Conservation (phyloP, 2,329 filamentous ascomycete species). For the Tetracladium maxilliforme region DNA sequence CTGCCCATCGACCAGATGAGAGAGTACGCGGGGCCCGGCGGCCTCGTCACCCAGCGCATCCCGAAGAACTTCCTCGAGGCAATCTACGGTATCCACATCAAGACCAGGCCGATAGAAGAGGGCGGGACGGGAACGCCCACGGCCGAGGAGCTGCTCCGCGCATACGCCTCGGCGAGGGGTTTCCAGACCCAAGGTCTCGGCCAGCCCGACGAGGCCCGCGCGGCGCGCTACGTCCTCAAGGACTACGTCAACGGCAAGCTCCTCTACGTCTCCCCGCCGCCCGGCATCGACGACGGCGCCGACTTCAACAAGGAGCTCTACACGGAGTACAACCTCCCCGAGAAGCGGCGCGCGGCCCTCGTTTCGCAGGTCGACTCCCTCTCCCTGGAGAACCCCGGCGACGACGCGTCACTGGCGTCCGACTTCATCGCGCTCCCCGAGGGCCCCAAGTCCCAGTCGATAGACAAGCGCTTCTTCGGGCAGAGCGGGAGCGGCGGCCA, state of each 20-base stretch:
- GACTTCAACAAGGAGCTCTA: conserved; percentile 88
- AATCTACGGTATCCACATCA: conserved; percentile 84
- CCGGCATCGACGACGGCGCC: conserved; percentile 50
- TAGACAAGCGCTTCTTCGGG: conserved; percentile 87
- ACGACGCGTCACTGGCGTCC: conserved; percentile 22
- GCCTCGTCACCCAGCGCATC: conserved; percentile 70
- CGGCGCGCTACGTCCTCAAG: conserved; percentile 79
- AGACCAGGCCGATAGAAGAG: conserved; percentile 69
- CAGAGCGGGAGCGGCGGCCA: conserved; percentile 47
- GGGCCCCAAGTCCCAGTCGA: conserved; percentile 58
- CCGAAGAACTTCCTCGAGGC: conserved; percentile 83
- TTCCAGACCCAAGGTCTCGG: conserved; percentile 83
- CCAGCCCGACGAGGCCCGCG: conserved; percentile 84
- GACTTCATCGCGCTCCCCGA: conserved; percentile 36
- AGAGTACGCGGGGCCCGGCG: conserved; percentile 78
- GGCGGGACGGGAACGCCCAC: conserved; percentile 82
- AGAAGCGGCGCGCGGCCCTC: conserved; percentile 59
- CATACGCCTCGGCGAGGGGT: conserved; percentile 79
- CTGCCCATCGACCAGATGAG: conserved; percentile 92
- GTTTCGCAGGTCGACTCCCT: conserved; percentile 21
- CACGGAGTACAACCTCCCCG: conserved; percentile 65
- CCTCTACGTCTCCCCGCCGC: conserved; percentile 80
- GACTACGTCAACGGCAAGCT: conserved; percentile 97
- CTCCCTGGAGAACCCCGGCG: conserved; percentile 18
- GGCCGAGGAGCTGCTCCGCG: conserved; percentile 67